These are phyloP conservation scores for Eremothecium cymbalariae DNA, from an alignment of 1,139 yeast species.

Conservation along the genomic window DNA sequence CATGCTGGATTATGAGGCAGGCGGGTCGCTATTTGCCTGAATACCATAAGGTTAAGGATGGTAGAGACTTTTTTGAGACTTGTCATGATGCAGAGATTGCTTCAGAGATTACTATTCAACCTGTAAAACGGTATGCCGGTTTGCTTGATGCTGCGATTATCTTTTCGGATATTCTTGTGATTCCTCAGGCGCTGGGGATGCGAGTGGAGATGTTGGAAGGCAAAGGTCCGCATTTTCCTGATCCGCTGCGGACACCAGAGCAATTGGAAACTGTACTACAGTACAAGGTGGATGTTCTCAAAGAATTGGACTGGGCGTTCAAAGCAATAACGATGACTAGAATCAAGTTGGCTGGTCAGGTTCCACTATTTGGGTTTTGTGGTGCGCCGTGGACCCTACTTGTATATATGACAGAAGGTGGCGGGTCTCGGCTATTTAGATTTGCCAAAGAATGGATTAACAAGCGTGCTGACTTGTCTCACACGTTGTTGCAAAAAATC, in stretches of 20 bases:
- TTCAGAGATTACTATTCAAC: conserved; percentile 89
- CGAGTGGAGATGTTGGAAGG: conserved; percentile 90
- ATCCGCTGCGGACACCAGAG: conserved; percentile 68
- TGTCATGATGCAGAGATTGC: conserved; percentile 94
- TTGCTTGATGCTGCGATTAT: conserved; percentile 93
- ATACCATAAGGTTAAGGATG: conserved; percentile 80
- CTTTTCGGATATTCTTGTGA: conserved; percentile 87
- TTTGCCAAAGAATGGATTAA: conserved; percentile 90
- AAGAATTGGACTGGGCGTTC: conserved; percentile 89
- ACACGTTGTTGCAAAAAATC: conserved; percentile 62
- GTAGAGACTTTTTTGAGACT: conserved; percentile 84
- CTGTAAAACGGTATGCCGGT: conserved; percentile 82
- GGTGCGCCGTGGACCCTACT: conserved; percentile 98
- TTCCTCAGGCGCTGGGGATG: conserved; percentile 99
- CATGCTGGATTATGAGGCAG: conserved; percentile 88
- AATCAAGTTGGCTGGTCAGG: conserved; percentile 75
- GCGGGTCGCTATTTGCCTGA: conserved; percentile 66
- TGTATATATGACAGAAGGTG: conserved; percentile 97
- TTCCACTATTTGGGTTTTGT: conserved; percentile 88
- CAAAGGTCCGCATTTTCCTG: conserved; percentile 88
- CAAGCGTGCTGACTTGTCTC: conserved; percentile 65
- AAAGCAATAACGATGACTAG: conserved; percentile 85
- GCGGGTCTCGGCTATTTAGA: conserved; percentile 86
- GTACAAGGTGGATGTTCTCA: conserved; percentile 57
- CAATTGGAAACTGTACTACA: conserved; percentile 53